These are phyloP conservation scores for Vigna mungo DNA, from an alignment of 306 rosid genomes.

Conservation along the genomic window DNA sequence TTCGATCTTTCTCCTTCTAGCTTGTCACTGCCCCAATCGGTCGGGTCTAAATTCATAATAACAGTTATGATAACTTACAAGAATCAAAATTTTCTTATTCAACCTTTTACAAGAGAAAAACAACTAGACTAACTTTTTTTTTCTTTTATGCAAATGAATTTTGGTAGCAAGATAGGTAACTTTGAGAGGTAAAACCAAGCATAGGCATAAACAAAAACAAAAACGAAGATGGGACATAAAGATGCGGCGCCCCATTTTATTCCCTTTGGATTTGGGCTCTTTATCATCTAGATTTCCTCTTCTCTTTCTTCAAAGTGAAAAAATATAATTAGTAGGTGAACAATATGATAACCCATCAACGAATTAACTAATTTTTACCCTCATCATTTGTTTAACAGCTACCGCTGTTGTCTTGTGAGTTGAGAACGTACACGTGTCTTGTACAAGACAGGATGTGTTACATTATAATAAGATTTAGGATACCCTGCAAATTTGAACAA, in stretches of 20 bases:
- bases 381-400: constrained; percentile 48
- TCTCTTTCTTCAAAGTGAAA: constrained; percentile 46
- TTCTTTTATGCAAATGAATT: too few species aligned
- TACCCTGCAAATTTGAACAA: constrained; percentile 27
- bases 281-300: constrained; percentile 52
- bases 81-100: too few species aligned
- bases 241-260: constrained; percentile 65
- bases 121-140: too few species aligned
- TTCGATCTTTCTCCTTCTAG: too few species aligned
- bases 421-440: constrained; percentile 44
- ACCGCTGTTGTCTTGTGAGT: not conserved
- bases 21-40: too few species aligned
- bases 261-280: constrained; percentile 40
- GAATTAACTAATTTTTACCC: constrained; percentile 37
- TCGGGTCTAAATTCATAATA: too few species aligned
- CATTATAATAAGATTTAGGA: not conserved
- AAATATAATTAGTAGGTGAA: constrained; percentile 19
- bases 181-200: constrained; percentile 22
- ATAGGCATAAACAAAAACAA: constrained; percentile 38
- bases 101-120: too few species aligned
- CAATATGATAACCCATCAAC: constrained; percentile 25
- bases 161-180: too few species aligned
- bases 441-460: not conserved
- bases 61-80: too few species aligned
- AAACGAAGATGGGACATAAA: constrained; percentile 64